Evolutionary conservation across 2,329 filamentous ascomycete species (phyloP).

Genomic region (Geosmithia putterillii): DNA sequence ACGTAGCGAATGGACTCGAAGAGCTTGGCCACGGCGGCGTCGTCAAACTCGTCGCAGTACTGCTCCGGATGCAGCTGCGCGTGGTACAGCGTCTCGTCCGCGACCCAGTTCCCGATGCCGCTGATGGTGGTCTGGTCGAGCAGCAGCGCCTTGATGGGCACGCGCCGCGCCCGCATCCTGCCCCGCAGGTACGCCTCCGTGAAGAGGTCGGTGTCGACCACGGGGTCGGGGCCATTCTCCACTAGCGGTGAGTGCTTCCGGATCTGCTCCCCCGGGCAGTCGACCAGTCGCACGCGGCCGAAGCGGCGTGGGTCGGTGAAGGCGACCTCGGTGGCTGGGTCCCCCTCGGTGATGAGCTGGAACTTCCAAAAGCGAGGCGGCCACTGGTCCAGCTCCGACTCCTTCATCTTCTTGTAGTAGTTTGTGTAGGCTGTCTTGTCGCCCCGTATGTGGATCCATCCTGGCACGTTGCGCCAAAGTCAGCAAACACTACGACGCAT

Average conservation of each 20-base stretch:
- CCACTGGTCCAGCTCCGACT: conserved; percentile 54
- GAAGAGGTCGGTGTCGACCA: conserved; percentile 66
- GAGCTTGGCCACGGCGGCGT: conserved; percentile 58
- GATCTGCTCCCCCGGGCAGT: conserved; percentile 68
- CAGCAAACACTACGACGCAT: no score
- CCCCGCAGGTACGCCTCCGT: conserved; percentile 63
- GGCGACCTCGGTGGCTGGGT: conserved; percentile 47
- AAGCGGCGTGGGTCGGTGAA: conserved; percentile 79
- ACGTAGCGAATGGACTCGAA: conserved; percentile 66
- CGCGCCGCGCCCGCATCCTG: conserved; percentile 62
- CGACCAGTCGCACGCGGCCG: conserved; percentile 66
- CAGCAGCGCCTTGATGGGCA: conserved; percentile 80
- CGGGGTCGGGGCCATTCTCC: conserved; percentile 89
- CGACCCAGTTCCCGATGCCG: conserved; percentile 95
- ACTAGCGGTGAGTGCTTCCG: conserved; percentile 65
- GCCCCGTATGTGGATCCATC: conserved; percentile 82
- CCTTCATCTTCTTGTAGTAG: conserved; percentile 63
- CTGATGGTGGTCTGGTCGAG: conserved; percentile 82
- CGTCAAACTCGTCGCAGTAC: conserved; percentile 71
- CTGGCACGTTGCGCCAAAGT: conserved; percentile 10
- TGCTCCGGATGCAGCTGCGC: conserved; percentile 85
- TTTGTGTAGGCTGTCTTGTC: conserved; percentile 67
- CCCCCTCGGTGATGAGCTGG: conserved; percentile 50
- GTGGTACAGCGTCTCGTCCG: conserved; percentile 86
- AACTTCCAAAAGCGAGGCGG: conserved; percentile 90